Evolutionary conservation across 306 rosid species (phyloP), one percentile per base, ranked within the genome.

Genomic region (Fragaria nilgerrensis): DNA sequence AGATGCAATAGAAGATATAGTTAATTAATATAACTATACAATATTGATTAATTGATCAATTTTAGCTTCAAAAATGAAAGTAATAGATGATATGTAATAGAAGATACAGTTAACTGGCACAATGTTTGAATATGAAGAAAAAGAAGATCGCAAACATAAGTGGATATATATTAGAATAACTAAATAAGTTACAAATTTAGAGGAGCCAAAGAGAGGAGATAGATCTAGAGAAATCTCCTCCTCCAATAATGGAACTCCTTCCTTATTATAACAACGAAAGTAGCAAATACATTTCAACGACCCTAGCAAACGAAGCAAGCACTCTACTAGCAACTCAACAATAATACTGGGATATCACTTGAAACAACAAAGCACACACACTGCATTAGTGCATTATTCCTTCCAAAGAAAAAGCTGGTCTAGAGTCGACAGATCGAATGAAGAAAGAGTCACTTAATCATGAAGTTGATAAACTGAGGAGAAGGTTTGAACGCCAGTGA

Each of bases 401-500:
- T 15, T 45, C 50, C 50, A 45, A 45, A 32, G 34, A 4, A 45
- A 45, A 45, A 45, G 50, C 50, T 45, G 50, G 50, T 11, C 17
- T 45, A 49, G 53, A 49, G 53, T 45, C 4, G 50, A 45, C 2
- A 3, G 15, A 11, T 10, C 8, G 44, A 41, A 41, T 11, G 50
- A 45, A 11, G 16, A 15, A 45, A 45, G 1, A 3, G 0, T 44
- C 48, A 44, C 50, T 12, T 11, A 62, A 10, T 32, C 34, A 32
- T 2, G 0, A 32, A 32, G 3, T 32, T 32, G 34, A 32, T 32
- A 3, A 47, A 79, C 2, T 20, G 75, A 19, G 23, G 34, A 82
- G 34, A 62, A 0, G 0, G 73, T 70, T 64, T 70, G 81, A 25
- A 76, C 37, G 53, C 27, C 20, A n/a, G 77, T 37, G n/a, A 75